Conservation (phyloP, 78 protist genomes). For the Planoprotostelium fungivorum region DNA sequence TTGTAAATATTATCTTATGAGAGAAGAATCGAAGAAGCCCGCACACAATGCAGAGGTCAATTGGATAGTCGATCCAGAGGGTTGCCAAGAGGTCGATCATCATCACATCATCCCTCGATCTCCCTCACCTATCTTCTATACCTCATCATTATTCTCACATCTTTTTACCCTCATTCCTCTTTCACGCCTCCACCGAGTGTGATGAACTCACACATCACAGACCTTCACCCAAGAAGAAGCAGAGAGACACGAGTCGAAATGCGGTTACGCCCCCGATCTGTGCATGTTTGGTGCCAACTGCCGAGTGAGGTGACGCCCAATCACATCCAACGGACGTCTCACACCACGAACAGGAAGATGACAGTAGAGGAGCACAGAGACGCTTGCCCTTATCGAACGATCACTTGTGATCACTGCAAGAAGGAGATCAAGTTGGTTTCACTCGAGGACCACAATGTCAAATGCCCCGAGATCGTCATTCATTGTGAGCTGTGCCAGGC, state of each 20-base stretch:
- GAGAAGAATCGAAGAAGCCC: neutral
- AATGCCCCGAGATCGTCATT: neutral
- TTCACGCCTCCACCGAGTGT: no score
- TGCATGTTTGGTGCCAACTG: neutral
- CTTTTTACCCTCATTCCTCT: no score
- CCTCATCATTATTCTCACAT: neutral
- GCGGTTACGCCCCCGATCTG: neutral
- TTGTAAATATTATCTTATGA: constrained; percentile 41
- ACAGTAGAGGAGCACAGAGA: neutral
- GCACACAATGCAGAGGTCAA: neutral
- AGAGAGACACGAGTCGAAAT: constrained; percentile 11
- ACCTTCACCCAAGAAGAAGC: neutral
- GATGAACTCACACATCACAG: constrained; percentile 3
- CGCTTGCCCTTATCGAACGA: neutral
- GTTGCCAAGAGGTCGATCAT: constrained; percentile 11
- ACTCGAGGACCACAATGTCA: neutral
- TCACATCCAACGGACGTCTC: neutral
- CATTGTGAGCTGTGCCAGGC: neutral
- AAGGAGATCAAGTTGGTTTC: neutral
- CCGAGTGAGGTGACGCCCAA: neutral
- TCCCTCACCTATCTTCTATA: neutral
- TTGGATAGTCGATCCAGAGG: constrained; percentile 25
- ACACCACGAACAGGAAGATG: neutral
- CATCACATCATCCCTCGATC: neutral
- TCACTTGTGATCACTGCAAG: neutral